These are phyloP conservation scores for Citrus sinensis DNA, from an alignment of 345 rosid species.

Conservation along the genomic window DNA sequence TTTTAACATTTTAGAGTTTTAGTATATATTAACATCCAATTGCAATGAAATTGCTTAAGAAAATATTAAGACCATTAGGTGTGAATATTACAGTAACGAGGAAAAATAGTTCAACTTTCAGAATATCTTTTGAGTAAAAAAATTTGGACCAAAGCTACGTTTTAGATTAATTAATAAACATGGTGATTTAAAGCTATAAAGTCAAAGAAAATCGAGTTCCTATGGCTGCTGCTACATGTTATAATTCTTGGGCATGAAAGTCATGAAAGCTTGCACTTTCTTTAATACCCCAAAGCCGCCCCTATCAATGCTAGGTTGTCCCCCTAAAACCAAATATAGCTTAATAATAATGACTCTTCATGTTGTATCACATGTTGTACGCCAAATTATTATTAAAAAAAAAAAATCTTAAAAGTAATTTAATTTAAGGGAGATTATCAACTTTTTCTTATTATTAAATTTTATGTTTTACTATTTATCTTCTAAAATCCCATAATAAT, in stretches of 20 bases:
- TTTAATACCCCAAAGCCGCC: neutral
- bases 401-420: too few species aligned
- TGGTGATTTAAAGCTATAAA: neutral
- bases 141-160: neutral
- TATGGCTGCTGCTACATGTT: neutral
- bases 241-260: neutral
- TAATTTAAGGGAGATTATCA: too few species aligned
- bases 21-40: neutral
- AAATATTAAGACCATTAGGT: conserved; percentile 7
- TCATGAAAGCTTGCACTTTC: neutral
- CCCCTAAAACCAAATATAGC: neutral
- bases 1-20: neutral
- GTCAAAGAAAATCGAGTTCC: neutral
- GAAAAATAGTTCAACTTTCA: conserved; percentile 12
- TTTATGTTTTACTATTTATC: too few species aligned
- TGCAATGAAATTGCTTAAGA: neutral
- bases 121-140: neutral
- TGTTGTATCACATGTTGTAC: too few species aligned
- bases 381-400: too few species aligned
- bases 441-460: too few species aligned
- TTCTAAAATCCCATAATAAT: too few species aligned
- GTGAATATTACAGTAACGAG: neutral
- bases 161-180: neutral
- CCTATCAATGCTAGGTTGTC: too few species aligned
- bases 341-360: neutral